Percentiles rank a stretch among this genome's conserved stretches.
Evolutionary conservation across 305 asterid genomes (phyloP).

Genomic region (Fraxinus ornus): DNA sequence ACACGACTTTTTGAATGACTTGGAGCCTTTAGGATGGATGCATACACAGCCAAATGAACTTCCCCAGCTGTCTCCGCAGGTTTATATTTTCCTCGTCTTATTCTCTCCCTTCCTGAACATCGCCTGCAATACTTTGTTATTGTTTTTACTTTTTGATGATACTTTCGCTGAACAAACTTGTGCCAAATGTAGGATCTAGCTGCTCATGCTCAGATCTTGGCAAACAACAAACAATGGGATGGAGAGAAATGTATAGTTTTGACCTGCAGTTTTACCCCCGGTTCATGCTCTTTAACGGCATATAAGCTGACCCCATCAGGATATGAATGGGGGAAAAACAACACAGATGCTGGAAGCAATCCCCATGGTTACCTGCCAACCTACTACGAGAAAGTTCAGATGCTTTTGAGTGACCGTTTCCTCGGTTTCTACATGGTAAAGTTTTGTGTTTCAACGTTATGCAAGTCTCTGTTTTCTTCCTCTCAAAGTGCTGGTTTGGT

Average conservation of each 20-base stretch:
- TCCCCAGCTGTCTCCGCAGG: slow-evolving; percentile 99
- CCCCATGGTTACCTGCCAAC: slow-evolving; percentile 97
- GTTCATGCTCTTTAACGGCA: slow-evolving; percentile 95
- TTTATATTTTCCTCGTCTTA: slow-evolving; percentile 16
- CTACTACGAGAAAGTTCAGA: slow-evolving; percentile 95
- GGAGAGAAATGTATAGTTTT: slow-evolving; percentile 94
- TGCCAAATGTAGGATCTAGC: slow-evolving; percentile 62
- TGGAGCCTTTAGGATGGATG: slow-evolving; percentile 99
- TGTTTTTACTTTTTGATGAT: neutral
- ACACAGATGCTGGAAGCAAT: slow-evolving; percentile 83
- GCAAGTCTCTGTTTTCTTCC: neutral
- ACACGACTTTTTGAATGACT: slow-evolving; percentile 84
- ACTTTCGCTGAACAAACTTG: neutral
- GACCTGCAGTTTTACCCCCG: slow-evolving; percentile 99
- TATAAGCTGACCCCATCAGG: slow-evolving; percentile 93
- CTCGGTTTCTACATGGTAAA: slow-evolving; percentile 97
- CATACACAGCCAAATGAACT: slow-evolving; percentile 99
- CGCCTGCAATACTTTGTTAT: neutral
- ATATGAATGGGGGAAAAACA: slow-evolving; percentile 97
- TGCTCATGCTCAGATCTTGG: slow-evolving; percentile 71
- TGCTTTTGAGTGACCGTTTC: slow-evolving; percentile 98
- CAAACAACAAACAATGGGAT: slow-evolving; percentile 96
- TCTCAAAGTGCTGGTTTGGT: neutral
- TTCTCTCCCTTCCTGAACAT: neutral
- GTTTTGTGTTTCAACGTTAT: neutral